Conservation (phyloP, 2,329 filamentous ascomycete genomes). For the Tolypocladium ophioglossoides region DNA sequence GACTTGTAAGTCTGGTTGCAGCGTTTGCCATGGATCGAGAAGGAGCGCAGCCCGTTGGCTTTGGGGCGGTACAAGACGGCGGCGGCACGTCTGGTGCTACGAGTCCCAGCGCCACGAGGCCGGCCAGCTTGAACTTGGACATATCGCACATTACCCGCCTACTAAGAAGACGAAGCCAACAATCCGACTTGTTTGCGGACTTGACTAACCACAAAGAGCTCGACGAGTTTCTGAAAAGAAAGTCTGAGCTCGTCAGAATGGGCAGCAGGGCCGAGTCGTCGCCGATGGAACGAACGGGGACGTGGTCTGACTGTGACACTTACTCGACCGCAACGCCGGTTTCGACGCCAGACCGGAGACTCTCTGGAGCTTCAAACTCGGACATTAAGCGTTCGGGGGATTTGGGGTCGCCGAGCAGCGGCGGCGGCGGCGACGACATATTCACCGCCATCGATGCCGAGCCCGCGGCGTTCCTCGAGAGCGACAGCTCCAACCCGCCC, state of each 20-base stretch:
- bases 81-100: neutral
- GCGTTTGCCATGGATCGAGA: neutral
- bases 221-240: constrained; percentile 3
- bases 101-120: neutral
- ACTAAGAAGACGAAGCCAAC: neutral
- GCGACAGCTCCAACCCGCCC: neutral
- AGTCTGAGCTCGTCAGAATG: neutral
- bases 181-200: constrained; percentile 7
- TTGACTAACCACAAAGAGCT: constrained; percentile 7
- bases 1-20: neutral
- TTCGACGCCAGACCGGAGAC: neutral
- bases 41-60: neutral
- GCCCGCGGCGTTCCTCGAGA: constrained; percentile 3
- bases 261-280: neutral
- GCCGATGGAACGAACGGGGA: neutral
- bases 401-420: constrained; percentile 1
- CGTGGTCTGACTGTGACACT: neutral
- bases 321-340: neutral
- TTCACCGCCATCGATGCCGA: constrained; percentile 6
- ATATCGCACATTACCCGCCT: neutral
- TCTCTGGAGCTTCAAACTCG: neutral
- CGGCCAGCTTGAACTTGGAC: neutral
- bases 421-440: constrained; percentile 2
- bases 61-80: neutral
- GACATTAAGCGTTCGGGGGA: neutral